Base-by-base conservation (phyloP, 768 basidiomycete genomes). In the Tulasnella sp. region DNA sequence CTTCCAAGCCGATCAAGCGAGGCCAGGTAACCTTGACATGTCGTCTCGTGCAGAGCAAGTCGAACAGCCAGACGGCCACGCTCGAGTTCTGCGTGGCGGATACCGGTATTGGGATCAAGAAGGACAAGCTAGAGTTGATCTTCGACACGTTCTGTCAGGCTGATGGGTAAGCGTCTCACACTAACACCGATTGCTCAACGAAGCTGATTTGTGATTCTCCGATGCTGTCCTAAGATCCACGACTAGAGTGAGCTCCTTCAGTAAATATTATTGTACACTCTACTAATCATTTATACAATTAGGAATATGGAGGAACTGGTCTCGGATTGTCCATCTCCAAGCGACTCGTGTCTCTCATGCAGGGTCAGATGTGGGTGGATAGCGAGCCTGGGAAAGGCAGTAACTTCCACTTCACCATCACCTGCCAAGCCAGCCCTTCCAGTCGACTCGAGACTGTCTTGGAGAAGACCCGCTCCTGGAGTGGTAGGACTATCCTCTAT, bases 81-180 rank as follows among this genome's bases (percentile, higher is more conserved):
- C 76, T 99, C 21, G 92, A 97, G 73, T 96, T 99, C 77, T 96
- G 94, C 68, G 94, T 98, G 21, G 86, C 87, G 54, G 96, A 99
- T 69, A 97, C 94, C 1, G 96, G 96, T 58, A 99, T 99, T 67
- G 96, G 96, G 54, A 98, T 99, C 70, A 92, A 95, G 58, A 92
- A 93, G 70, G 96, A 98, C 72, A 98, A 98, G 76, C 75, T 98
- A 65, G 95, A 94, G 68, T 77, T 98, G 68, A 98, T 98, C 70
- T 99, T 98, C 73, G 96, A 99, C 69, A 98, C 96, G 1, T 99
- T 99, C 74, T 92, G 90, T 65, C 96, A 98, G 69, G 96, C 96
- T 0, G 96, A 98, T 76, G 96, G 96, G 61, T 67, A 45, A 63
- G 65, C 50, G 21, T 27, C 19, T 34, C 3, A 7, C 5, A 30